Evolutionary conservation across 2,329 filamentous ascomycete species (phyloP).

Genomic region (Venturia pyrina): DNA sequence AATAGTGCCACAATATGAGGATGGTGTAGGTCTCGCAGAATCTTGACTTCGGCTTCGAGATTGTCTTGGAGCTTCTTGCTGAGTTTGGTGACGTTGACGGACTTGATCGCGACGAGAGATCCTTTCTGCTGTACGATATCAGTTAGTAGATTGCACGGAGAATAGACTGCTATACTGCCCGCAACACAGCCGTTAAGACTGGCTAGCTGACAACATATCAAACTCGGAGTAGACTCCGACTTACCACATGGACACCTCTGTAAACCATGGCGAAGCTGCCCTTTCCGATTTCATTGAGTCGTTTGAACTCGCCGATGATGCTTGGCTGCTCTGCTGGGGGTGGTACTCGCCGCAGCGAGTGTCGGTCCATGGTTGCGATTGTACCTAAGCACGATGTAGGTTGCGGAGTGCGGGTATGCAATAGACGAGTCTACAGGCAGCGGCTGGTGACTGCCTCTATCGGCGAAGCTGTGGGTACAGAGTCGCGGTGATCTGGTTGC

Average conservation of each 20-base stretch:
- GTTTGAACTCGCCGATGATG: conserved; percentile 65
- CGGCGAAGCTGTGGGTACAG: conserved; percentile 29
- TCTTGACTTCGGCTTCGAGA: conserved; percentile 88
- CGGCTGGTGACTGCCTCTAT: conserved; percentile 18
- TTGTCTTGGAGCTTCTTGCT: conserved; percentile 97
- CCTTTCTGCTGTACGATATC: conserved; percentile 53
- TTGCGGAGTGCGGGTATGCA: conserved; percentile 15
- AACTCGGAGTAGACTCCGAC: conserved; percentile 23
- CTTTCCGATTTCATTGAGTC: conserved; percentile 86
- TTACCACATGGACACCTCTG: conserved; percentile 72
- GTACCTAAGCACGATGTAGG: background rate
- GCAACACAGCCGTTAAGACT: background rate
- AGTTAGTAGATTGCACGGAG: conserved; percentile 15
- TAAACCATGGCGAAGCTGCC: conserved; percentile 97
- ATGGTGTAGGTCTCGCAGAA: conserved; percentile 85
- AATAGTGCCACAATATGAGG: conserved; percentile 95
- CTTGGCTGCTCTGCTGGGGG: conserved; percentile 27
- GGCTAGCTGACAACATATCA: background rate
- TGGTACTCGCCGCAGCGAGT: conserved; percentile 20
- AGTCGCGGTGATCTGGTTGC: conserved; percentile 26
- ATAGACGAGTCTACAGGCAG: conserved; percentile 7
- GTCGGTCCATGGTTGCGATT: conserved; percentile 6
- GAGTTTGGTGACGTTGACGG: conserved; percentile 79
- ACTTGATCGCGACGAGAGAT: conserved; percentile 88
- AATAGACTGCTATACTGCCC: background rate